These are phyloP conservation scores for Suhomyces xylopsoci DNA, from an alignment of 805 yeast genomes.

Conservation along the genomic window DNA sequence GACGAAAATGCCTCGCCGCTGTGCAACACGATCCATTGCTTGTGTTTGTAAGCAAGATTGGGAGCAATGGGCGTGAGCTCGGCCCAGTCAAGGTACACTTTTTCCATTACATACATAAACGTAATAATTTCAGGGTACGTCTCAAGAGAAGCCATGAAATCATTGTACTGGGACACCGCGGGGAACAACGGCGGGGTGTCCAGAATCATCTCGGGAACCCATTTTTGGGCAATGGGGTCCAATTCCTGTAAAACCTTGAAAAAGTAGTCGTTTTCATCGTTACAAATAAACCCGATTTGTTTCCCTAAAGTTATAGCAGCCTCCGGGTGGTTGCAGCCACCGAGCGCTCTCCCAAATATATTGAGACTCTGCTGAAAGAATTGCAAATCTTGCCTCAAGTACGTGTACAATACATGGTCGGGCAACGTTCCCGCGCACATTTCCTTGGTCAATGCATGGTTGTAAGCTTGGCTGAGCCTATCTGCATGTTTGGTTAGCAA, in stretches of 20 bases:
- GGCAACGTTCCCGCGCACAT: slow-evolving; percentile 45
- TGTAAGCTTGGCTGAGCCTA: slow-evolving; percentile 27
- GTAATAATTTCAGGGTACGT: slow-evolving; percentile 44
- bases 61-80: slow-evolving; percentile 19
- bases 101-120: slow-evolving; percentile 46
- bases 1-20: slow-evolving; percentile 45
- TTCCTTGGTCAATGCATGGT: slow-evolving; percentile 43
- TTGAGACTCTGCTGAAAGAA: slow-evolving; percentile 44
- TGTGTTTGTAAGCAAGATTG: slow-evolving; percentile 42
- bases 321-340: slow-evolving; percentile 38
- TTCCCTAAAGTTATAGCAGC: slow-evolving; percentile 43
- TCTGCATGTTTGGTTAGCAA: slow-evolving; percentile 20
- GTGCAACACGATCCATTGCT: slow-evolving; percentile 53
- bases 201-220: slow-evolving; percentile 17
- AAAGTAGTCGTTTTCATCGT: slow-evolving; percentile 50
- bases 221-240: slow-evolving; percentile 12
- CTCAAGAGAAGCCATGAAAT: slow-evolving; percentile 27
- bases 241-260: slow-evolving; percentile 23
- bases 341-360: slow-evolving; percentile 43
- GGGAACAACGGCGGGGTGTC: slow-evolving; percentile 21
- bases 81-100: slow-evolving; percentile 54
- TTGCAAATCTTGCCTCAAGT: slow-evolving; percentile 48
- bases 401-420: slow-evolving; percentile 40
- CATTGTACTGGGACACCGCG: slow-evolving; percentile 37
- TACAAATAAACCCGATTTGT: slow-evolving; percentile 50